A percentile compares a stretch with the other conserved stretches of the same genome.
Evolutionary conservation across 129 eudicot species (phyloP).

Genomic region (Escallonia herrerae): DNA sequence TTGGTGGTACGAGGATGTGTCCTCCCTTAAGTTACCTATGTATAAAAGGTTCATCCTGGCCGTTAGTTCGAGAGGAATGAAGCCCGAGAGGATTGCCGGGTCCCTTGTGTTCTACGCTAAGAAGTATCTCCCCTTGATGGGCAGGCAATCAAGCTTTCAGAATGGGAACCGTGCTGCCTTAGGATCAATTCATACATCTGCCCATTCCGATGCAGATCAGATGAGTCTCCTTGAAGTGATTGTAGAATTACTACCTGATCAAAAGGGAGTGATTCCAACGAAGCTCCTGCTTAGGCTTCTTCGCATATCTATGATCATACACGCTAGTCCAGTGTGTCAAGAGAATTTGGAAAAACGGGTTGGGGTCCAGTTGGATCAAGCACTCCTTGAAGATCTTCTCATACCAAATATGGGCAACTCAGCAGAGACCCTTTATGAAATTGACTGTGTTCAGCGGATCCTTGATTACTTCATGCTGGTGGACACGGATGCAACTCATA

Average conservation of each 20-base stretch:
- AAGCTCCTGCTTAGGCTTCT: conserved; percentile 55
- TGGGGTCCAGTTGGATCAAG: conserved; percentile 59
- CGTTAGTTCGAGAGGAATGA: conserved; percentile 39
- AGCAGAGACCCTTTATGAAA: conserved; percentile 62
- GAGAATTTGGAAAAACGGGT: conserved; percentile 46
- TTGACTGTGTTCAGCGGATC: conserved; percentile 70
- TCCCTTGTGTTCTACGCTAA: conserved; percentile 58
- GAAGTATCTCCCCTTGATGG: conserved; percentile 49
- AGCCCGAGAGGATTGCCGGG: conserved; percentile 53
- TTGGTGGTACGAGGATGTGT: conserved; percentile 86
- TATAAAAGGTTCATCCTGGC: conserved; percentile 53
- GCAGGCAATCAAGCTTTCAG: conserved; percentile 36
- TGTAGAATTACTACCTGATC: conserved; percentile 46
- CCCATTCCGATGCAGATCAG: too few relatives aligned
- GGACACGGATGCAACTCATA: conserved; percentile 34
- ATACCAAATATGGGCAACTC: conserved; percentile 63
- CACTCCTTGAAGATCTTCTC: conserved; percentile 50
- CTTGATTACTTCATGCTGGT: conserved; percentile 54
- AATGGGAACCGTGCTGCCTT: conserved; percentile 23
- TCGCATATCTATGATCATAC: conserved; percentile 49
- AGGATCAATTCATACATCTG: conserved; percentile 14
- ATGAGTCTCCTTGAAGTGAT: conserved; percentile 57
- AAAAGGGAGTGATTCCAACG: conserved; percentile 44
- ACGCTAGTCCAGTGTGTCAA: conserved; percentile 35
- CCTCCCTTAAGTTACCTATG: conserved; percentile 39